These are phyloP conservation scores for Chalciporus pseudorubinellus DNA, from an alignment of 768 basidiomycete species.

Conservation along the genomic window DNA sequence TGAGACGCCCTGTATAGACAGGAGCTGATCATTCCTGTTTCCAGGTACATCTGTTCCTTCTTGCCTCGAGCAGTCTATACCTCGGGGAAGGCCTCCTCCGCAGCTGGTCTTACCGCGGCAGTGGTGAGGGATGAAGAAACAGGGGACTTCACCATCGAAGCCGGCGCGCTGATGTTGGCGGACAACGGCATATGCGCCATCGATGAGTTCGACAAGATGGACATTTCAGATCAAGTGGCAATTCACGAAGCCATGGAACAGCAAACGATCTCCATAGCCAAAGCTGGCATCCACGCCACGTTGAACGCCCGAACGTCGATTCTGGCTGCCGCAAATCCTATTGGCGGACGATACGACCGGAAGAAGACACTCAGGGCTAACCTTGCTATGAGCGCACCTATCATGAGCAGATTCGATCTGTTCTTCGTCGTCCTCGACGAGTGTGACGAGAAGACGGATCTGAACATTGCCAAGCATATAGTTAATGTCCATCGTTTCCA, in stretches of 20 bases:
- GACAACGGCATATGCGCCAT: conserved; percentile 99
- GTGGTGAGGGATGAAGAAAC: conserved; percentile 99
- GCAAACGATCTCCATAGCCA: conserved; percentile 98
- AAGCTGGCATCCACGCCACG: conserved; percentile 98
- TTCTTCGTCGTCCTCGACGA: conserved; percentile 99
- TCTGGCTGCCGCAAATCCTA: conserved; percentile 95
- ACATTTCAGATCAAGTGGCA: conserved; percentile 95
- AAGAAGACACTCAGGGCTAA: conserved; percentile 91
- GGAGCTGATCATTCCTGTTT: neutral
- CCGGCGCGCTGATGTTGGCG: conserved; percentile 97
- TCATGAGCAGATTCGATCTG: conserved; percentile 98
- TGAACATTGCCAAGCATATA: conserved; percentile 94
- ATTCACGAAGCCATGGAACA: conserved; percentile 99
- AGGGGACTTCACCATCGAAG: conserved; percentile 99
- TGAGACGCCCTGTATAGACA: neutral
- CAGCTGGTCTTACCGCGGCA: conserved; percentile 97
- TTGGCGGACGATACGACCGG: conserved; percentile 95
- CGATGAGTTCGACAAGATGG: conserved; percentile 99
- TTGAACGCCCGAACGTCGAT: conserved; percentile 97
- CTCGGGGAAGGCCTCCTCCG: conserved; percentile 98
- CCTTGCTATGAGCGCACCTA: conserved; percentile 96
- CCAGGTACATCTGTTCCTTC: conserved; percentile 96
- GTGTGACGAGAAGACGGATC: conserved; percentile 88
- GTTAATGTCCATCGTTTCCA: conserved; percentile 96
- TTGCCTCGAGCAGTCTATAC: conserved; percentile 97